These are phyloP conservation scores for Pyronema omphalodes DNA, from an alignment of 495 filamentous ascomycete genomes.

Conservation along the genomic window DNA sequence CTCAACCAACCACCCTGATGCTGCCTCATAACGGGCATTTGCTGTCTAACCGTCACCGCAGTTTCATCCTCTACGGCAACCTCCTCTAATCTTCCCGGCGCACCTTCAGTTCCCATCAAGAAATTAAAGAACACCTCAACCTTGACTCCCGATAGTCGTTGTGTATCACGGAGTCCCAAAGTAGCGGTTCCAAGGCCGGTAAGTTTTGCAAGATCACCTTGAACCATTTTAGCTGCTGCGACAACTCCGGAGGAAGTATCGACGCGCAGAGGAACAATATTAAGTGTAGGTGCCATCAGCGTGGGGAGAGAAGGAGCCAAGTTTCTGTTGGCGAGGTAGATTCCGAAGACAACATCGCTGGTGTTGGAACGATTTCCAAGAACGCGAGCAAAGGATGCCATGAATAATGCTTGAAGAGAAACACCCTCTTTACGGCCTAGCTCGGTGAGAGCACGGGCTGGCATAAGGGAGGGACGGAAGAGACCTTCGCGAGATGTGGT, in stretches of 20 bases:
- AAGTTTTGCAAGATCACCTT: conserved; percentile 30
- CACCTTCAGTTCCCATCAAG: conserved; percentile 12
- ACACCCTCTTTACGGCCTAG: conserved; percentile 26
- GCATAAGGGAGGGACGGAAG: neutral
- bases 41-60: conserved; percentile 7
- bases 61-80: neutral
- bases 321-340: conserved; percentile 39
- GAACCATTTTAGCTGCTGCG: conserved; percentile 29
- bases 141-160: conserved; percentile 31
- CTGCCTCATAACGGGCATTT: neutral
- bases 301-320: conserved; percentile 24
- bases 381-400: conserved; percentile 31
- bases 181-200: conserved; percentile 26
- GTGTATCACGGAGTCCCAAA: conserved; percentile 28
- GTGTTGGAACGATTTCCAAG: conserved; percentile 10
- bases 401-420: conserved; percentile 32
- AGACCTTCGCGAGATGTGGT: neutral
- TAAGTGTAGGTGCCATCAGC: conserved; percentile 33
- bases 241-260: conserved; percentile 10
- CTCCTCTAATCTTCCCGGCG: neutral
- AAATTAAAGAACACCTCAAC: conserved; percentile 30
- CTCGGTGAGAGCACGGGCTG: conserved; percentile 19
- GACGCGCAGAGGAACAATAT: conserved; percentile 34
- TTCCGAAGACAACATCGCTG: conserved; percentile 31
- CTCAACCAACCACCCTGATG: neutral